A percentile compares a stretch with the other conserved stretches of the same genome.
These are phyloP conservation scores for Pachysandra terminalis DNA, from an alignment of 164 flowering plant genomes.

Conservation along the genomic window DNA sequence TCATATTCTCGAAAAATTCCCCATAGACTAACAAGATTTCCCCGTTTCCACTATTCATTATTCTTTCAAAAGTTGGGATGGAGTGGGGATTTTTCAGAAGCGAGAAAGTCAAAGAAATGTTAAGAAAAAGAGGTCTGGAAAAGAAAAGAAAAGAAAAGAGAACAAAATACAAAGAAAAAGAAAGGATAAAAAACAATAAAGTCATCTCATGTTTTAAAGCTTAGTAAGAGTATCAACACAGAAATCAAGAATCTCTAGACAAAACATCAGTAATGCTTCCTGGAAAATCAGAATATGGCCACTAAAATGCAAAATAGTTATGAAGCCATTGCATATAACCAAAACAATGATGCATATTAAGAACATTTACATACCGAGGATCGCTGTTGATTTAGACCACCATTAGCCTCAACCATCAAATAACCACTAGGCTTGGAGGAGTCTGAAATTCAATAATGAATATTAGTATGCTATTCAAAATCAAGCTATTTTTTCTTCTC, in stretches of 20 bases:
- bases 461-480: slow-evolving; percentile 1
- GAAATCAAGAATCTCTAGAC: not conserved
- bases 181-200: too few species aligned
- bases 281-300: not conserved
- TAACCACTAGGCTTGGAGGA: slow-evolving; percentile 40
- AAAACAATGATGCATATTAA: not conserved
- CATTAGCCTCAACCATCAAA: slow-evolving; percentile 86
- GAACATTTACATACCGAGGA: slow-evolving; percentile 60
- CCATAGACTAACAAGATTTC: not conserved
- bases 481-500: not conserved
- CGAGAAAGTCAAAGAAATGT: too few species aligned
- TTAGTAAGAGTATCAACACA: not conserved
- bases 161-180: too few species aligned
- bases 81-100: too few species aligned
- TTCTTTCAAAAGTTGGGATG: too few species aligned
- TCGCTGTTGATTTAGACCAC: slow-evolving; percentile 95
- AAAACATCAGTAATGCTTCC: not conserved
- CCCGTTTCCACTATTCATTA: too few species aligned
- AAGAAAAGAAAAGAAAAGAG: too few species aligned
- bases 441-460: slow-evolving; percentile 33
- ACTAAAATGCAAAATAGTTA: not conserved
- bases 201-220: too few species aligned
- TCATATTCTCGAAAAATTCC: not conserved
- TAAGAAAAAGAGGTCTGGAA: too few species aligned
- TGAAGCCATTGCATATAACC: not conserved